Percentiles rank a stretch among this genome's conserved stretches.
Evolutionary conservation across 2,329 filamentous ascomycete species (phyloP).

Genomic region (Hypomyces perniciosus): DNA sequence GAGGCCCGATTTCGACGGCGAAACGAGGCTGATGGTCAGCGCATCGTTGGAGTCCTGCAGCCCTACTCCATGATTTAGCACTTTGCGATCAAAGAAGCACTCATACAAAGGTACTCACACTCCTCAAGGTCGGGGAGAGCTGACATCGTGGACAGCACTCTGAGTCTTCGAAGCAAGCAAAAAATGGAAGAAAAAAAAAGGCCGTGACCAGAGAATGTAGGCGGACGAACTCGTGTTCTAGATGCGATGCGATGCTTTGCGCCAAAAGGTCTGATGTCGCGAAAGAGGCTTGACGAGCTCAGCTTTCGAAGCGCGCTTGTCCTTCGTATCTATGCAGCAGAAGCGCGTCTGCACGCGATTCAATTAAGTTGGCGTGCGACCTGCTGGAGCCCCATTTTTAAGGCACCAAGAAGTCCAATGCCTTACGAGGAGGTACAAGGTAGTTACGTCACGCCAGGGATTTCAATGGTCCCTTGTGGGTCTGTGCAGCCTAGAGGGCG

Average conservation of each 20-base stretch:
- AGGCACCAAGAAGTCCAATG: not conserved
- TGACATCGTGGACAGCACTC: constrained; percentile 20
- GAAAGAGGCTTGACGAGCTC: constrained; percentile 7
- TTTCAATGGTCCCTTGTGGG: not conserved
- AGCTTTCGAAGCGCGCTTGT: constrained; percentile 7
- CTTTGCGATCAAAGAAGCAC: not conserved
- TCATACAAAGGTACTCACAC: constrained; percentile 22
- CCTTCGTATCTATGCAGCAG: not conserved
- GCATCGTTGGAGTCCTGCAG: constrained; percentile 56
- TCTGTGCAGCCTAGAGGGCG: not conserved
- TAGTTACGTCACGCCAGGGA: not conserved
- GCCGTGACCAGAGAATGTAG: no score
- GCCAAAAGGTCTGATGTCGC: constrained; percentile 5
- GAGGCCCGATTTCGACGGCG: constrained; percentile 41
- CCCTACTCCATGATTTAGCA: constrained; percentile 36
- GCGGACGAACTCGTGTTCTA: not conserved
- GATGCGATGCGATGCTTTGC: not conserved
- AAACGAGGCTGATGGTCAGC: constrained; percentile 54
- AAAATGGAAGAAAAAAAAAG: not conserved
- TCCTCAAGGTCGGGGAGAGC: constrained; percentile 26
- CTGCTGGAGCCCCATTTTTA: not conserved
- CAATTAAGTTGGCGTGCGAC: constrained; percentile 18
- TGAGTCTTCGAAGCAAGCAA: not conserved
- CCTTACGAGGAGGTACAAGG: not conserved
- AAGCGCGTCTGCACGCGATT: constrained; percentile 19